These are phyloP conservation scores for Fusarium fracticaudum DNA, from an alignment of 2,329 filamentous ascomycete genomes.

Conservation along the genomic window DNA sequence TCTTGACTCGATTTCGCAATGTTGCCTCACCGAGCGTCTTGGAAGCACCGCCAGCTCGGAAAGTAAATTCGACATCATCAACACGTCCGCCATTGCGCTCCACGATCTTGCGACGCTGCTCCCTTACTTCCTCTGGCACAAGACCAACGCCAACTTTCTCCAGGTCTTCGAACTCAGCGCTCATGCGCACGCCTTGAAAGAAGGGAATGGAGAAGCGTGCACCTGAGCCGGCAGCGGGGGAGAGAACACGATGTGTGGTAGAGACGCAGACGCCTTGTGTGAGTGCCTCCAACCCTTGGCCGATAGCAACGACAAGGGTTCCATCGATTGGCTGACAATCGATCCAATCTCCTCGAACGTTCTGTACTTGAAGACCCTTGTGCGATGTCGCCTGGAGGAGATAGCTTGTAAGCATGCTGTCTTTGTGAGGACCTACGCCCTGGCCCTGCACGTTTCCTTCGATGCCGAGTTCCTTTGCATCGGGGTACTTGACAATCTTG, in stretches of 20 bases:
- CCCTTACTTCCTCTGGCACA: slow-evolving; percentile 70
- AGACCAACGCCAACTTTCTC: slow-evolving; percentile 65
- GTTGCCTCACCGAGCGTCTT: slow-evolving; percentile 83
- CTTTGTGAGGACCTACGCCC: slow-evolving; percentile 82
- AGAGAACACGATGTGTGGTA: slow-evolving; percentile 87
- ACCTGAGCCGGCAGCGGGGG: slow-evolving; percentile 73
- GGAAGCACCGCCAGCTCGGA: slow-evolving; percentile 73
- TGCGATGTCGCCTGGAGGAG: slow-evolving; percentile 83
- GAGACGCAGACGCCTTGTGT: slow-evolving; percentile 84
- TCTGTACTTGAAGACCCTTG: slow-evolving; percentile 83
- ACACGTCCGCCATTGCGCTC: slow-evolving; percentile 64
- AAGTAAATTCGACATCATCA: slow-evolving; percentile 89
- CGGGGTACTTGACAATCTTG: slow-evolving; percentile 89
- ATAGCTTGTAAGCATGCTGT: slow-evolving; percentile 85
- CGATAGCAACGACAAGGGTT: slow-evolving; percentile 87
- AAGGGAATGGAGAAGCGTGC: slow-evolving; percentile 84
- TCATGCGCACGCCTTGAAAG: slow-evolving; percentile 86
- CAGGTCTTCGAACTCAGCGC: slow-evolving; percentile 82
- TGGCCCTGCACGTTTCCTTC: slow-evolving; percentile 58
- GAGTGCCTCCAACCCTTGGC: slow-evolving; percentile 86
- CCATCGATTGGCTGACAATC: slow-evolving; percentile 80
- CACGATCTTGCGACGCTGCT: slow-evolving; percentile 68
- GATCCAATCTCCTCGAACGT: slow-evolving; percentile 80
- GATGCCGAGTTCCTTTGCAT: slow-evolving; percentile 67
- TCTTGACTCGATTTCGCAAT: slow-evolving; percentile 84